Base-by-base conservation (phyloP, 1,139 yeast genomes). In the Pichia sp. region DNA sequence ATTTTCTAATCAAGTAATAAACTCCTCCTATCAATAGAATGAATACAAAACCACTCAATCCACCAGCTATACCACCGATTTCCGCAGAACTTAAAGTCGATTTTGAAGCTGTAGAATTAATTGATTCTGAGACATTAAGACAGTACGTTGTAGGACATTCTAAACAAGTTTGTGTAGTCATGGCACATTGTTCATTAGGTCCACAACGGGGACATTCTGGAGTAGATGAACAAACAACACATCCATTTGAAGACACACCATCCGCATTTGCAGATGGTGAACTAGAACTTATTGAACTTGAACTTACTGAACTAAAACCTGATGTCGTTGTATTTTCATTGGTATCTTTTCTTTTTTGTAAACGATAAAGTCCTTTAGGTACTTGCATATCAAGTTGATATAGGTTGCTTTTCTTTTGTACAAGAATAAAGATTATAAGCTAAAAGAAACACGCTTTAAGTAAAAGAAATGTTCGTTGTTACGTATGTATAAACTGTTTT, bases 31-130 rank as follows among this genome's bases (percentile, higher is more conserved):
- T 47, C 0, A 68, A 63, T 2, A 76, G 24, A 2, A 74, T 56
- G 3, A 67, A 70, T 3, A 71, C 63, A 8, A 76, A 78, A 10
- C 82, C 85, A 2, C 76, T 69, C 2, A 78, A 78, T 27, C 86
- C 86, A 6, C 86, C 89, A 0, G 79, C 78, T 2, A 81, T 74
- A 3, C 79, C 85, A 22, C 87, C 86, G n/a, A 65, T 64, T 27
- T 65, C 51, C 4, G 58, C 63, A 20, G 53, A 43, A 24, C 41
- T 45, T 25, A 47, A 53, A 29, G 35, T 49, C 39, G 54, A 10
- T 20, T 10, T 24, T 4, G 35, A 43, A 26, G 43, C 40, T 6
- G 54, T 47, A 5, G 50, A 37, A 26, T 38, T 33, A 3, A 46
- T 12, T 4, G 50, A 30, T 1, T 53, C 40, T 2, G 55, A 47